Percentiles rank a stretch among this genome's conserved stretches.
These are phyloP conservation scores for Globisporangium echinulatum DNA, from an alignment of 352 stramenopile genomes.

Conservation along the genomic window DNA sequence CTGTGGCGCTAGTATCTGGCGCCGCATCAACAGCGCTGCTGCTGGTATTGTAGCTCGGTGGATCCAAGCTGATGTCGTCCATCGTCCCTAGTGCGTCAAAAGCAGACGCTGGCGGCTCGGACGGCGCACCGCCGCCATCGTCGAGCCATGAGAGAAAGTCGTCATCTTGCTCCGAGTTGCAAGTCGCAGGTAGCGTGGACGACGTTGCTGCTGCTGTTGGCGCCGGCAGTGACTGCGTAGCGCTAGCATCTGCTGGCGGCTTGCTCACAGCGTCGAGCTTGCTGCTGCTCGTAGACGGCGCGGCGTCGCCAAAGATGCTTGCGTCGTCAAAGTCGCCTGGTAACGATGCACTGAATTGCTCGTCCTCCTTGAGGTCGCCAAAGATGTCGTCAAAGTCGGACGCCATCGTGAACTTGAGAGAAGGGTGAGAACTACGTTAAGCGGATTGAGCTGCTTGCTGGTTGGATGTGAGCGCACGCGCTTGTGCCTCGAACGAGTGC, in stretches of 20 bases:
- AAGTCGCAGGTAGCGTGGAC: constrained; percentile 11
- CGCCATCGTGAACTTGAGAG: constrained; percentile 10
- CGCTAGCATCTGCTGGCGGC: neutral
- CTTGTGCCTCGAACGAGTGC: too few species aligned
- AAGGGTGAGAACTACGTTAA: too few species aligned
- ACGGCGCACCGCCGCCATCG: constrained; percentile 19
- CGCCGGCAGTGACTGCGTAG: constrained; percentile 1
- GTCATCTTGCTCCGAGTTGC: constrained; percentile 30
- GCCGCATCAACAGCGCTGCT: neutral
- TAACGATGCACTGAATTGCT: constrained; percentile 34
- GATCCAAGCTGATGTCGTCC: constrained; percentile 15
- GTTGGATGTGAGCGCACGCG: too few species aligned
- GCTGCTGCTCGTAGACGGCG: neutral
- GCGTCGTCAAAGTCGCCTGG: constrained; percentile 44
- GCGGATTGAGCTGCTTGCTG: too few species aligned
- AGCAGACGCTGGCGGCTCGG: neutral
- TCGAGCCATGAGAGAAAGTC: constrained; percentile 83
- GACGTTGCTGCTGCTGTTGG: constrained; percentile 4
- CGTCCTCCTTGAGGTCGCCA: constrained; percentile 59
- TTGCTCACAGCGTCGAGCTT: constrained; percentile 3
- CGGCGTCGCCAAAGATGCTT: constrained; percentile 38
- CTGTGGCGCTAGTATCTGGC: too few species aligned
- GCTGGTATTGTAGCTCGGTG: neutral
- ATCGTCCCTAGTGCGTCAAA: neutral
- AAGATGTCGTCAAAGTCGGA: constrained; percentile 83